These are phyloP conservation scores for Ogataea siamensis DNA, from an alignment of 805 yeast species.

Conservation along the genomic window DNA sequence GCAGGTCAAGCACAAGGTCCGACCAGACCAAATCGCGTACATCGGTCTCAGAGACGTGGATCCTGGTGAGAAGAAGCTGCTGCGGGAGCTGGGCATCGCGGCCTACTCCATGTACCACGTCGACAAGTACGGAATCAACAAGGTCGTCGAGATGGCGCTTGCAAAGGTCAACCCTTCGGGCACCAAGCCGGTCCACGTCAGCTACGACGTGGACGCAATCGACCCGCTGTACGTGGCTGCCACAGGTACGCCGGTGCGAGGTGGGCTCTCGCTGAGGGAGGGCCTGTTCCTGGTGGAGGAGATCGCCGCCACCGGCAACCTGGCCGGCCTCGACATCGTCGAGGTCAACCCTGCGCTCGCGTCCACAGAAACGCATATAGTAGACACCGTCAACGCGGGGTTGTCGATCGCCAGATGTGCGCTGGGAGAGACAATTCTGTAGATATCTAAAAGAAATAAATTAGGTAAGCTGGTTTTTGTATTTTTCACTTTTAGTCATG, in stretches of 20 bases:
- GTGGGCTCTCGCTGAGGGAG: constrained; percentile 92
- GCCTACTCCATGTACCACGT: constrained; percentile 96
- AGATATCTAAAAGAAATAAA: constrained; percentile 11
- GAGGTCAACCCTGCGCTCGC: constrained; percentile 92
- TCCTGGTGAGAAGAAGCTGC: constrained; percentile 72
- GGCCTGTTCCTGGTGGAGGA: constrained; percentile 92
- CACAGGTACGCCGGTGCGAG: constrained; percentile 97
- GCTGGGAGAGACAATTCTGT: constrained; percentile 82
- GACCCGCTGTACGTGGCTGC: constrained; percentile 95
- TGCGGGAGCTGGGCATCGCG: constrained; percentile 67
- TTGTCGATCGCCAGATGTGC: constrained; percentile 92
- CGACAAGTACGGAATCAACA: constrained; percentile 89
- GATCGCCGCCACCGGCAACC: constrained; percentile 83
- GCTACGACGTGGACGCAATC: constrained; percentile 95
- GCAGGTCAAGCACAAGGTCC: constrained; percentile 55
- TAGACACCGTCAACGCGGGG: constrained; percentile 87
- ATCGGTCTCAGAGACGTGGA: constrained; percentile 95
- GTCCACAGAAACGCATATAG: constrained; percentile 65
- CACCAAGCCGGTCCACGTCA: constrained; percentile 74
- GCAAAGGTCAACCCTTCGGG: constrained; percentile 71
- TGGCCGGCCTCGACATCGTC: constrained; percentile 86
- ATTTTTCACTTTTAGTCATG: constrained; percentile 12
- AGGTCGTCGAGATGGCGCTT: constrained; percentile 89
- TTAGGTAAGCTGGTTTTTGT: background rate
- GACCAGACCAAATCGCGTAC: constrained; percentile 74